phyloP scores from a whole-genome alignment of 352 stramenopile species.

The Globisporangium ultimum region DNA sequence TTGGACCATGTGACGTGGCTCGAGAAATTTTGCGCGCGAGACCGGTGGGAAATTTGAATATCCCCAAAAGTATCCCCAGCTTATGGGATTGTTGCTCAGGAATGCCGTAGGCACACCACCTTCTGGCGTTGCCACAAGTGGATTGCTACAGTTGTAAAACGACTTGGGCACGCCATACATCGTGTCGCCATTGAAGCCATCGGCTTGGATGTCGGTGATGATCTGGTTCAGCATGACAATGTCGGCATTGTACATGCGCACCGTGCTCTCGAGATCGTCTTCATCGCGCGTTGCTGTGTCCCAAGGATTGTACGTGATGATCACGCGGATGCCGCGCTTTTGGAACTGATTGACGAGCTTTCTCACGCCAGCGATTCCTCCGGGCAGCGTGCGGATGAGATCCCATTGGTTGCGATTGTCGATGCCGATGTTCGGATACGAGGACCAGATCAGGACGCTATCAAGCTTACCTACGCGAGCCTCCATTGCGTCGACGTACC shows the following conservation, averaged over 20 bases:
- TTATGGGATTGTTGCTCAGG: conserved; percentile 69
- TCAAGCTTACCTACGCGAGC: conserved; percentile 54
- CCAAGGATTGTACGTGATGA: conserved; percentile 87
- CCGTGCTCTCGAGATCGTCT: conserved; percentile 36
- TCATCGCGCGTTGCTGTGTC: conserved; percentile 68
- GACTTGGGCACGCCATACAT: conserved; percentile 82
- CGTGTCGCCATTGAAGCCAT: conserved; percentile 88
- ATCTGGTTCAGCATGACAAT: conserved; percentile 48
- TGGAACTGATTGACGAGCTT: conserved; percentile 63
- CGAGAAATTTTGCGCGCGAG: conserved; percentile 72
- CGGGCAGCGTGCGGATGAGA: conserved; percentile 52
- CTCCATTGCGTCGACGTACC: conserved; percentile 60
- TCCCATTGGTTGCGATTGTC: conserved; percentile 85
- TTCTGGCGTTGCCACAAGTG: conserved; percentile 55
- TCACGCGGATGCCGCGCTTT: conserved; percentile 42
- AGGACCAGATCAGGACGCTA: conserved; percentile 80
- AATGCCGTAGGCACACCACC: conserved; percentile 63
- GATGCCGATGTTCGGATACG: conserved; percentile 82
- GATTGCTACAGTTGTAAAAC: conserved; percentile 75
- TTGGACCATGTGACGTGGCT: conserved; percentile 79
- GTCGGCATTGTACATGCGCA: conserved; percentile 75
- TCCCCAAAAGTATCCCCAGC: conserved; percentile 78
- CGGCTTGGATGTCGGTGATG: conserved; percentile 35
- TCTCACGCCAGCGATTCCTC: conserved; percentile 42
- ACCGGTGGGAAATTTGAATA: conserved; percentile 69